Percentiles rank a stretch among this genome's conserved stretches.
phyloP scores from a whole-genome alignment of 2,329 filamentous ascomycete genomes.

The Fusarium sp. region DNA sequence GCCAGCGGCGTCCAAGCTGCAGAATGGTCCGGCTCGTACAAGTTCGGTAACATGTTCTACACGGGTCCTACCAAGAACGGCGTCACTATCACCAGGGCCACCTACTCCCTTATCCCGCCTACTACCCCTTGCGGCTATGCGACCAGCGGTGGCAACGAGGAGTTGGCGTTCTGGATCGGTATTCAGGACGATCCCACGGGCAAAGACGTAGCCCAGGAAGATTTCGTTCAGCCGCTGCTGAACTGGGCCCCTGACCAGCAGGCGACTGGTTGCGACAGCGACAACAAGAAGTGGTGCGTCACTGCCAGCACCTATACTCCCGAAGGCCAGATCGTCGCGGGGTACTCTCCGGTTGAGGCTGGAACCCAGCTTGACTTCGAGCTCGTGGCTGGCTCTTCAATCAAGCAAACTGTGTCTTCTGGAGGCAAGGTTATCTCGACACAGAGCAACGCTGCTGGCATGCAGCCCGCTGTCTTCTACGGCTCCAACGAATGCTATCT shows the following conservation, averaged over 20 bases:
- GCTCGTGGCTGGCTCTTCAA: constrained; percentile 14
- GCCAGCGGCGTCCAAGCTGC: constrained; percentile 11
- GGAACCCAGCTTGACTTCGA: constrained; percentile 25
- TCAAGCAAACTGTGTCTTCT: constrained; percentile 26
- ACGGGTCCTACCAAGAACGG: constrained; percentile 28
- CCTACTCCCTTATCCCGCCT: constrained; percentile 21
- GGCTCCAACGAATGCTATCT: constrained; percentile 34
- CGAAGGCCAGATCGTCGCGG: constrained; percentile 3
- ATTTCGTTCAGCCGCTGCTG: constrained; percentile 27
- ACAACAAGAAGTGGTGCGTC: constrained; percentile 29
- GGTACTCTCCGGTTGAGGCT: constrained; percentile 4
- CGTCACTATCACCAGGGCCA: constrained; percentile 26
- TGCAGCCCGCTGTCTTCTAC: constrained; percentile 34
- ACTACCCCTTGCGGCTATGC: constrained; percentile 27
- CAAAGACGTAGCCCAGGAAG: constrained; percentile 19
- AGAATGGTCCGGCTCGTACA: constrained; percentile 23
- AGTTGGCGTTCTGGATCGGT: constrained; percentile 33
- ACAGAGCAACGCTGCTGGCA: constrained; percentile 32
- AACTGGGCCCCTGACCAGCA: constrained; percentile 30
- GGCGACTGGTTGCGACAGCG: constrained; percentile 20
- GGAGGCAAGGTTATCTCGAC: constrained; percentile 25
- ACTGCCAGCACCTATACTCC: constrained; percentile 30
- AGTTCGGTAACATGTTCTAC: constrained; percentile 36
- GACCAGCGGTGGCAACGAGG: constrained; percentile 31
- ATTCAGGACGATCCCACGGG: constrained; percentile 26